These are phyloP conservation scores for Rhizophagus clarus DNA, from an alignment of 192 early-diverging fungal genomes.

Conservation along the genomic window DNA sequence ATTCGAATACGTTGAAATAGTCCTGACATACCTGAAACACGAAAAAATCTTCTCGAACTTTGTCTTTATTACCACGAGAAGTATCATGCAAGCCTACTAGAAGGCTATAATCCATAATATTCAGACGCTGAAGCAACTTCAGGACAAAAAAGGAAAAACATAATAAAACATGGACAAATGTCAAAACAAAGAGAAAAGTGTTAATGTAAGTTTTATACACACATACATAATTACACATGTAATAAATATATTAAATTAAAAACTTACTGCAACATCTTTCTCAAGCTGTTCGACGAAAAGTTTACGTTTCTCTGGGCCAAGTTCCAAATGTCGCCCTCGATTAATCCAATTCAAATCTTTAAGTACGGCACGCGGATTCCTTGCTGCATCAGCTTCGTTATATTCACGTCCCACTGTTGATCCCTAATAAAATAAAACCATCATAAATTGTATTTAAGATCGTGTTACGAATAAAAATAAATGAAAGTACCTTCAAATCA, in stretches of 20 bases:
- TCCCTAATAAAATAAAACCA: constrained; percentile 45
- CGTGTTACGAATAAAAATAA: background rate
- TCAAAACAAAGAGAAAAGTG: background rate
- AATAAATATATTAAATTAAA: constrained; percentile 25
- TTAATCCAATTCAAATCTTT: constrained; percentile 98
- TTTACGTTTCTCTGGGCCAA: constrained; percentile 82
- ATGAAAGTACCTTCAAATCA: constrained; percentile 78
- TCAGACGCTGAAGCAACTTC: constrained; percentile 64
- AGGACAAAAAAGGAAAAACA: no score
- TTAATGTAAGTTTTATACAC: background rate
- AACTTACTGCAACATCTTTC: constrained; percentile 74
- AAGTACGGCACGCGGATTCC: constrained; percentile 86
- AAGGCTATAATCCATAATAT: constrained; percentile 99
- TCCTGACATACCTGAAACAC: constrained; percentile 63
- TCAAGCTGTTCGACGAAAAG: constrained; percentile 85
- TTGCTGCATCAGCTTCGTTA: constrained; percentile 65
- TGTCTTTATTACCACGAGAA: constrained; percentile 80
- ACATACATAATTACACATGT: background rate
- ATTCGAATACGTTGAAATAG: background rate
- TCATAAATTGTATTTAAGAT: background rate
- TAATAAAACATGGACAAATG: constrained; percentile 33
- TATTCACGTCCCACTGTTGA: constrained; percentile 86
- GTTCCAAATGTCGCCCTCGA: constrained; percentile 67
- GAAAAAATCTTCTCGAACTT: constrained; percentile 90
- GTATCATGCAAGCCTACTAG: constrained; percentile 91